Percentiles rank a stretch among this genome's conserved stretches.
Conservation (phyloP, 2,329 filamentous ascomycete species). For the Penicillium verrucosum region DNA sequence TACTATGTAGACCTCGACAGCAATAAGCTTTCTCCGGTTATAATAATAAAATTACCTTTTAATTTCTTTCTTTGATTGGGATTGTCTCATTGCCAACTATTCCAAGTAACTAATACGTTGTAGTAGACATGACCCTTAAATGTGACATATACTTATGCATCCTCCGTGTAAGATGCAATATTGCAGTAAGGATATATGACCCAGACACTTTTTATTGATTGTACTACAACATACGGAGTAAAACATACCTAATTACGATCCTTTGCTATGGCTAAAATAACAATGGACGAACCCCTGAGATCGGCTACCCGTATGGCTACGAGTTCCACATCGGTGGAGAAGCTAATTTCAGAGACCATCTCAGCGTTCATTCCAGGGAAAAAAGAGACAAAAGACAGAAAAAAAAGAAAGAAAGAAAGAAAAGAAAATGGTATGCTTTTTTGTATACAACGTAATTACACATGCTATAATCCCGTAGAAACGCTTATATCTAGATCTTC, state of each 20-base stretch:
- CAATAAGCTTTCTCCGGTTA: background rate
- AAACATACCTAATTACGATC: no score
- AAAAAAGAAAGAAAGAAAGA: background rate
- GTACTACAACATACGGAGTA: background rate
- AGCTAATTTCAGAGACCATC: slow-evolving; percentile 5
- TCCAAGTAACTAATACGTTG: background rate
- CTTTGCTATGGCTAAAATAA: background rate
- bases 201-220: background rate
- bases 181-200: background rate
- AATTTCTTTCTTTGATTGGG: background rate
- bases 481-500: slow-evolving; percentile 29
- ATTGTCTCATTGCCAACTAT: background rate
- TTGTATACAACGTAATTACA: slow-evolving; percentile 20
- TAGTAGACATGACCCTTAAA: background rate
- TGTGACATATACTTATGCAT: background rate
- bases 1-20: background rate
- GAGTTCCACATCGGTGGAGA: slow-evolving; percentile 16
- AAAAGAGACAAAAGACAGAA: background rate
- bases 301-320: background rate
- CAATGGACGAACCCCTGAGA: slow-evolving; percentile 24
- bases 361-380: background rate
- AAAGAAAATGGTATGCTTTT: slow-evolving; percentile 9
- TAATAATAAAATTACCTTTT: background rate
- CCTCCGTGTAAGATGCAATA: background rate
- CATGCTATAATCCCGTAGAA: slow-evolving; percentile 6